Evolutionary conservation across 208 protist genomes (phyloP).

Genomic region (Leptomonas pyrrhocoris): DNA sequence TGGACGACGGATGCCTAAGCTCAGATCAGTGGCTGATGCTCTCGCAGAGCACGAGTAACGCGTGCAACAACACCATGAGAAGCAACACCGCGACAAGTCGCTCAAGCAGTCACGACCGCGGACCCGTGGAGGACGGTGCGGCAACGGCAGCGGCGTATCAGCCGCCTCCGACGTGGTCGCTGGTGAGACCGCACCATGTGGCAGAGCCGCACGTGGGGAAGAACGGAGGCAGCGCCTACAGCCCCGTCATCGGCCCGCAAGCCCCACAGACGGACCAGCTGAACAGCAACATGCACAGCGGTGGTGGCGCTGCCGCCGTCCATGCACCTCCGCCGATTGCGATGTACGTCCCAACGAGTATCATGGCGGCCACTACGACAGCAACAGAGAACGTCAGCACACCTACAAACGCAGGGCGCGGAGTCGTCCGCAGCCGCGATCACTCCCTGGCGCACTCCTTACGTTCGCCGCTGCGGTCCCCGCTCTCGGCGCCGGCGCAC

Average conservation of each 20-base stretch:
- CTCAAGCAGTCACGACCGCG: constrained; percentile 13
- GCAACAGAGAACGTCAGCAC: background rate
- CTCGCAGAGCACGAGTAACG: constrained; percentile 17
- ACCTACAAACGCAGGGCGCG: background rate
- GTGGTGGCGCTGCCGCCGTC: background rate
- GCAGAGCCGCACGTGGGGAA: background rate
- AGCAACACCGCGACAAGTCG: constrained; percentile 7
- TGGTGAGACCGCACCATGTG: constrained; percentile 6
- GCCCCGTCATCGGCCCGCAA: background rate
- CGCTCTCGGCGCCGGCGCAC: background rate
- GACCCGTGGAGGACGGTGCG: background rate
- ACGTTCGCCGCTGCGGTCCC: constrained; percentile 19
- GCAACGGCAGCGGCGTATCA: background rate
- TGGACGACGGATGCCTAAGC: constrained; percentile 1
- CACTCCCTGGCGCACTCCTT: background rate
- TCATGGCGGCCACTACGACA: background rate
- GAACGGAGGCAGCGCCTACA: background rate
- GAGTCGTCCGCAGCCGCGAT: constrained; percentile 7
- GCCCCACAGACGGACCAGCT: background rate
- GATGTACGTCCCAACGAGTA: background rate
- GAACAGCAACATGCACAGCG: background rate
- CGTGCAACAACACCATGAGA: background rate
- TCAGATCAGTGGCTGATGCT: constrained; percentile 20
- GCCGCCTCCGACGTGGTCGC: constrained; percentile 13
- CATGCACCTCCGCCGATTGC: background rate